Evolutionary conservation across 1,284 basidiomycete species (phyloP).

Genomic region (Leccinum angustisporum): DNA sequence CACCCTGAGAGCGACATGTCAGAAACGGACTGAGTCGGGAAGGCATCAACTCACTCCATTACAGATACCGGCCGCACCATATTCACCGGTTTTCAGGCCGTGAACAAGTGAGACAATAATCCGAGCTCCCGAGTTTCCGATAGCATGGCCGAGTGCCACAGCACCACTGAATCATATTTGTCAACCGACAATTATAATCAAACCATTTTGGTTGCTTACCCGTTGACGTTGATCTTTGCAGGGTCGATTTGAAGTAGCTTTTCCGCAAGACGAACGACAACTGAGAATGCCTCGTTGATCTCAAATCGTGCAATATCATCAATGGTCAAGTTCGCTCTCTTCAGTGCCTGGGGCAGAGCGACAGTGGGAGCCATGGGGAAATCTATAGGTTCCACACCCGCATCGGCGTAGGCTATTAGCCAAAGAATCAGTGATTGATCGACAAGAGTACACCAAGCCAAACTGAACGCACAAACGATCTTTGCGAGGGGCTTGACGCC

Average conservation of each 20-base stretch:
- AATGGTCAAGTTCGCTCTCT: constrained; percentile 81
- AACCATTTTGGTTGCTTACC: constrained; percentile 46
- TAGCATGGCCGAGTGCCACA: constrained; percentile 92
- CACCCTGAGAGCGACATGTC: constrained; percentile 58
- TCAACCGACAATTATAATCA: constrained; percentile 14
- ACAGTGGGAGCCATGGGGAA: constrained; percentile 95
- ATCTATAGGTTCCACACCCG: constrained; percentile 94
- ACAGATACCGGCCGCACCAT: constrained; percentile 97
- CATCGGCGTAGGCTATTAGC: constrained; percentile 87
- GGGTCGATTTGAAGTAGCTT: constrained; percentile 84
- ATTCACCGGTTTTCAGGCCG: constrained; percentile 91
- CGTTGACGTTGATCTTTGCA: constrained; percentile 90
- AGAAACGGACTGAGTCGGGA: constrained; percentile 11
- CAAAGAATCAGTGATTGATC: constrained; percentile 17
- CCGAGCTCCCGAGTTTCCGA: constrained; percentile 93
- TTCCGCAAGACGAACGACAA: constrained; percentile 90
- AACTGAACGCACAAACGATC: constrained; percentile 71
- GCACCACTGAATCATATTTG: constrained; percentile 62
- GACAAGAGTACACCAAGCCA: constrained; percentile 1
- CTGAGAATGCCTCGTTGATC: constrained; percentile 98
- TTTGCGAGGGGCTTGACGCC: constrained; percentile 89
- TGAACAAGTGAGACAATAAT: constrained; percentile 96
- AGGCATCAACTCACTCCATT: constrained; percentile 74
- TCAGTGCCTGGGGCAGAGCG: constrained; percentile 87
- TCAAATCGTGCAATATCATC: constrained; percentile 93